These are phyloP conservation scores for Globisporangium nodosum DNA, from an alignment of 352 stramenopile species.

Conservation along the genomic window DNA sequence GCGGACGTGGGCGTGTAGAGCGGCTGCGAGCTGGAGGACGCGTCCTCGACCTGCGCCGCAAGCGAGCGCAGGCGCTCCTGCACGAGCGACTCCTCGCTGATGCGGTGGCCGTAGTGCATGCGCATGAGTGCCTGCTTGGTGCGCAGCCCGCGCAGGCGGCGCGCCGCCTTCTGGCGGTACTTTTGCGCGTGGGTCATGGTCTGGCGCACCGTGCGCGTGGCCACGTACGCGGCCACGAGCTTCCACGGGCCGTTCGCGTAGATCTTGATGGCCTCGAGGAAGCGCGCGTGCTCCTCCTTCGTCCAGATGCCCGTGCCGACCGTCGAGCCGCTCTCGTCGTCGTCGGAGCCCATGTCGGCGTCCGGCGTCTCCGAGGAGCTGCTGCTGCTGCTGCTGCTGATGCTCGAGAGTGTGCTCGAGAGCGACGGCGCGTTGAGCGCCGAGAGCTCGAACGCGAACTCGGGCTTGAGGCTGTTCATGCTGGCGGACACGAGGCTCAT, in stretches of 20 bases:
- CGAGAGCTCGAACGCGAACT: conserved; percentile 10
- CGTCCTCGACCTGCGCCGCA: conserved; percentile 10
- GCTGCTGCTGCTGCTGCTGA: conserved; percentile 1
- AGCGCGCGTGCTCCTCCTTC: conserved; percentile 56
- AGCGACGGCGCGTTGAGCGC: neutral
- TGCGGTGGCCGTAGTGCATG: conserved; percentile 57
- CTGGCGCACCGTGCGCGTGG: conserved; percentile 64
- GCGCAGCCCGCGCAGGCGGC: conserved; percentile 48
- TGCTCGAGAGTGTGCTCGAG: neutral
- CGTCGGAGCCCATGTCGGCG: conserved; percentile 3
- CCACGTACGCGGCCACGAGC: conserved; percentile 52
- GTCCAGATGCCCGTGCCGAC: conserved; percentile 52
- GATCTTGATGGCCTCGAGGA: conserved; percentile 69
- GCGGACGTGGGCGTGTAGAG: conserved; percentile 9
- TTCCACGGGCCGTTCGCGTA: conserved; percentile 70
- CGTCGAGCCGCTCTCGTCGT: conserved; percentile 6
- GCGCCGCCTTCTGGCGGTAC: conserved; percentile 58
- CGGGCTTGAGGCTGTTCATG: neutral
- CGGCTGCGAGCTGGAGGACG: conserved; percentile 1
- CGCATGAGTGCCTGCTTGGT: conserved; percentile 74
- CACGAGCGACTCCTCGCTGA: conserved; percentile 58
- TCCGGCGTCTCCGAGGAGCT: neutral
- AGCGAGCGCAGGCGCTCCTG: conserved; percentile 52
- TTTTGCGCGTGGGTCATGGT: conserved; percentile 77
- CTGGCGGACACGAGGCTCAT: conserved; percentile 11